These are phyloP conservation scores for Quercus suber DNA, from an alignment of 306 rosid genomes.

Conservation along the genomic window DNA sequence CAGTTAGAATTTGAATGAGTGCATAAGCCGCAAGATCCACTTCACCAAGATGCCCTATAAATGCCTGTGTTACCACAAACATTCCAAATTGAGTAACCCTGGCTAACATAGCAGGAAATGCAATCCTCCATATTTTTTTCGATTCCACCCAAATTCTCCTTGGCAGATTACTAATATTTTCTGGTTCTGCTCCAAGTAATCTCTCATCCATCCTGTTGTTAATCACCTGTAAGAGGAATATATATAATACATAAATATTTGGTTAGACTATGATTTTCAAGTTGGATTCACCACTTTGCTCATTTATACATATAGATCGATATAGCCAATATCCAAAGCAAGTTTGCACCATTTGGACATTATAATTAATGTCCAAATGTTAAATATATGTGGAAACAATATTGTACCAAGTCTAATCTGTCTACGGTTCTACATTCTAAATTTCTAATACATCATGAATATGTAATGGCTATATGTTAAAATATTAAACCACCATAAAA, in stretches of 20 bases:
- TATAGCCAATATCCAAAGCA: too few species aligned
- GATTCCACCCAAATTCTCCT: conserved; percentile 44
- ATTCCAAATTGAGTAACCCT: conserved; percentile 50
- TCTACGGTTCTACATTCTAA: too few species aligned
- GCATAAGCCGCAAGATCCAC: conserved; percentile 55
- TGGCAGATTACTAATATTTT: conserved; percentile 1
- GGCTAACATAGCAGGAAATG: conserved; percentile 54
- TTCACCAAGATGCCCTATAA: conserved; percentile 50
- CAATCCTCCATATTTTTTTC: conserved; percentile 40
- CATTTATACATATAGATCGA: too few species aligned
- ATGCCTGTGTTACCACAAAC: conserved; percentile 48
- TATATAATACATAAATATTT: not conserved
- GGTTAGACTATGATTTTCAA: not conserved
- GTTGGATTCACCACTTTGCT: not conserved
- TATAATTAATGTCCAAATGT: too few species aligned
- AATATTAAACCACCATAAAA: too few species aligned
- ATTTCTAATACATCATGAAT: too few species aligned
- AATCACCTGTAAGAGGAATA: not conserved
- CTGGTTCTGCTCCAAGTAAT: not conserved
- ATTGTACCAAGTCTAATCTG: too few species aligned
- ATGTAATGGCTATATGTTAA: too few species aligned
- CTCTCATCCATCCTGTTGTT: conserved; percentile 5
- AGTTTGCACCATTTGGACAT: too few species aligned
- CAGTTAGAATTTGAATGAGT: conserved; percentile 40
- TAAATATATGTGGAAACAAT: too few species aligned